Evolutionary conservation across 176 grass and related monocot genomes (phyloP).

Genomic region (Oryza glaberrima): DNA sequence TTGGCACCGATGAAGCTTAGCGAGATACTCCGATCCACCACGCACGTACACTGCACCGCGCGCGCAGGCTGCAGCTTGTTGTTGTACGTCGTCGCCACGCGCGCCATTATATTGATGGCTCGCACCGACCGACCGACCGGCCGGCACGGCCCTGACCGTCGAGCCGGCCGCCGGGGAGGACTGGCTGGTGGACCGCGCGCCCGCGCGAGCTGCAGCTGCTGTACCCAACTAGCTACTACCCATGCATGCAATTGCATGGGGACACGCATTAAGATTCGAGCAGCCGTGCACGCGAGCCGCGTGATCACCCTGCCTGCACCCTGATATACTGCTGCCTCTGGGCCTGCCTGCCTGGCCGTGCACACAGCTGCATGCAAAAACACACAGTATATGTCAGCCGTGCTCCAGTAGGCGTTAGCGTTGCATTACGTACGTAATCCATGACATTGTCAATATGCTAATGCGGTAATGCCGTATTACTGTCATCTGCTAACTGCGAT

Average conservation of each 20-base stretch:
- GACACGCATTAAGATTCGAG: not conserved
- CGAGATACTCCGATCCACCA: not conserved
- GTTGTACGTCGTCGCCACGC: not conserved
- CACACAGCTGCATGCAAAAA: not conserved
- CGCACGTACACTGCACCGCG: no score
- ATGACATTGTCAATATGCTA: no score
- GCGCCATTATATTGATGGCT: conserved; percentile 5
- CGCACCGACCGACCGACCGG: conserved; percentile 11
- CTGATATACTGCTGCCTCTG: not conserved
- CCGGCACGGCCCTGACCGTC: not conserved
- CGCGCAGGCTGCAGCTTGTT: not conserved
- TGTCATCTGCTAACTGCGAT: not conserved
- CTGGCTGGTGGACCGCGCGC: no score
- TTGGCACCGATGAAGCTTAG: not conserved
- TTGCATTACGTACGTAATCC: not conserved
- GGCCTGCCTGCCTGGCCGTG: no score
- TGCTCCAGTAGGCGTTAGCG: not conserved
- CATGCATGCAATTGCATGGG: no score
- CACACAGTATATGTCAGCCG: not conserved
- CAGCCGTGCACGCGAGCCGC: not conserved
- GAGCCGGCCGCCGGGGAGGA: not conserved
- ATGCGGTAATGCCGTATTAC: no score
- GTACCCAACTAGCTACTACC: not conserved
- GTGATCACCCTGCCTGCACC: not conserved
- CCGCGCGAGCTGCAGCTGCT: not conserved